Conservation (phyloP, 176 grass and related monocot genomes). For the Eragrostis nindensis region DNA sequence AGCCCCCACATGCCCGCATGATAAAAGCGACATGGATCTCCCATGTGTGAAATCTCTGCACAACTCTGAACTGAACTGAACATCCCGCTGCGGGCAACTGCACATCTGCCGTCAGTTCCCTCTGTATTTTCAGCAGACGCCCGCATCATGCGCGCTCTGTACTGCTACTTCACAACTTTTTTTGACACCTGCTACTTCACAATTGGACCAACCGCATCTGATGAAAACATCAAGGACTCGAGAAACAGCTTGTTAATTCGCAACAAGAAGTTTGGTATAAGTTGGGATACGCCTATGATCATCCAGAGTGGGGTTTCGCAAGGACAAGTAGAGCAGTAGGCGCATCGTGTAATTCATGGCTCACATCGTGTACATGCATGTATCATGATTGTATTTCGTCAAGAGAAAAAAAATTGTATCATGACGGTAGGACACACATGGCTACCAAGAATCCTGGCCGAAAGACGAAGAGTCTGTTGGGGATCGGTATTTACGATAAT, state of each 20-base stretch:
- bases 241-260: background rate
- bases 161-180: too few relatives aligned
- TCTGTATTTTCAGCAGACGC: background rate
- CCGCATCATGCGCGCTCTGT: background rate
- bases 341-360: background rate
- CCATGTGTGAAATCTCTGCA: too few relatives aligned
- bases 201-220: background rate
- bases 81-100: background rate
- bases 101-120: too few relatives aligned
- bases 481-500: too few relatives aligned
- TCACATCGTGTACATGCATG: background rate
- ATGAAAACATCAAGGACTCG: background rate
- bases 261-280: too few relatives aligned
- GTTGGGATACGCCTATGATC: background rate
- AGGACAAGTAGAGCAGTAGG: background rate
- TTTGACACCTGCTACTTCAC: too few relatives aligned
- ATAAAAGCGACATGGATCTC: background rate
- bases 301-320: background rate
- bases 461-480: background rate
- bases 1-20: background rate
- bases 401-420: too few relatives aligned
- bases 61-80: too few relatives aligned
- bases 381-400: background rate
- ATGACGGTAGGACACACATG: background rate
- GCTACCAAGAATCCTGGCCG: background rate